These are phyloP conservation scores for Nannochloropsis salina DNA, from an alignment of 108 stramenopile species.

Conservation along the genomic window DNA sequence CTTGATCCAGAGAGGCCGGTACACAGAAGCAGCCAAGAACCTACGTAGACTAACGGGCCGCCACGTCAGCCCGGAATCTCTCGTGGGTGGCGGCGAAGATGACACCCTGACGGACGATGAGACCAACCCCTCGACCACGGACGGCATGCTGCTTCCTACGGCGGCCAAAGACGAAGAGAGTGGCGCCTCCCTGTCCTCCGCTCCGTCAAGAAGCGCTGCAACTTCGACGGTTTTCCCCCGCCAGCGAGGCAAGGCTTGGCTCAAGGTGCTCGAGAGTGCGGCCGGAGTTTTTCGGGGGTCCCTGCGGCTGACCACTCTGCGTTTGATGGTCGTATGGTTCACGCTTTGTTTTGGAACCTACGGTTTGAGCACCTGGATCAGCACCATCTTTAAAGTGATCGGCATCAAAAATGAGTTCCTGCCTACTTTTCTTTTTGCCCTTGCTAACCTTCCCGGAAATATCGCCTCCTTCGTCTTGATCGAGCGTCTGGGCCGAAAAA, in stretches of 20 bases:
- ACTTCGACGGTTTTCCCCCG: background rate
- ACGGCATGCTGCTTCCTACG: background rate
- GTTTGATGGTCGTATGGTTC: constrained; percentile 50
- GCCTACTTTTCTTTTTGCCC: constrained; percentile 50
- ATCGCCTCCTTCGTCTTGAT: constrained; percentile 39
- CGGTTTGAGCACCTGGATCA: constrained; percentile 53
- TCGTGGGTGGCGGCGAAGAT: background rate
- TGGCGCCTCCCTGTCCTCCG: background rate
- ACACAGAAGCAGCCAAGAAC: background rate
- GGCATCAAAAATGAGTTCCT: constrained; percentile 48
- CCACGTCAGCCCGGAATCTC: background rate
- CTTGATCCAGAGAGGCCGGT: constrained; percentile 31
- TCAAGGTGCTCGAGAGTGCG: background rate
- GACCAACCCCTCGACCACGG: background rate
- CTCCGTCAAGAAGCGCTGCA: background rate
- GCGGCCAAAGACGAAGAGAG: background rate
- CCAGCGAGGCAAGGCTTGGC: background rate
- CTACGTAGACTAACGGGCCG: background rate
- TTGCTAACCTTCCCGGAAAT: constrained; percentile 57
- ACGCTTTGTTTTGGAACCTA: constrained; percentile 53
- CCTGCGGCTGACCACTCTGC: constrained; percentile 26
- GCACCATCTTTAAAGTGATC: constrained; percentile 45
- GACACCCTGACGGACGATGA: background rate
- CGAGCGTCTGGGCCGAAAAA: constrained; percentile 36
- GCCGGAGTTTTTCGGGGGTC: background rate